Evolutionary conservation across 805 yeast genomes (phyloP).

Genomic region (Suhomyces sp.): DNA sequence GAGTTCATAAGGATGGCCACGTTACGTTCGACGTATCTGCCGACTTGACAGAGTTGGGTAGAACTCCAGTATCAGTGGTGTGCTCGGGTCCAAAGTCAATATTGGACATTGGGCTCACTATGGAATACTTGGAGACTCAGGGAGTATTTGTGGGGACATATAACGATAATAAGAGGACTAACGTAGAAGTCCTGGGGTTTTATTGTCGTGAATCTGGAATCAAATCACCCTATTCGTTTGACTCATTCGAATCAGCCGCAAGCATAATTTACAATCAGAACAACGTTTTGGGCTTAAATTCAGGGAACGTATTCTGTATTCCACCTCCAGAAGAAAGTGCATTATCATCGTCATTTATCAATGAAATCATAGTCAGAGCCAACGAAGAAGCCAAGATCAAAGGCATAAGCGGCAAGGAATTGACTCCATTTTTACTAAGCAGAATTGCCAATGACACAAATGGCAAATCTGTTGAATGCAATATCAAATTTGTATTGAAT

Average conservation of each 20-base stretch:
- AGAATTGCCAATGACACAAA: constrained; percentile 65
- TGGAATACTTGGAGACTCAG: constrained; percentile 87
- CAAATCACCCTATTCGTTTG: constrained; percentile 63
- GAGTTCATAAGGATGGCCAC: constrained; percentile 81
- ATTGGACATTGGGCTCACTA: constrained; percentile 73
- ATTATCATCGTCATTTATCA: constrained; percentile 52
- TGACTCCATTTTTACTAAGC: constrained; percentile 74
- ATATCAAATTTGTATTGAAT: constrained; percentile 72
- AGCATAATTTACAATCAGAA: constrained; percentile 47
- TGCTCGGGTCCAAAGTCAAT: constrained; percentile 92
- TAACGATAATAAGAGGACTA: constrained; percentile 48
- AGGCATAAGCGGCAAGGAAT: constrained; percentile 66
- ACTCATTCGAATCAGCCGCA: constrained; percentile 60
- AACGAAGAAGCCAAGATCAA: constrained; percentile 49
- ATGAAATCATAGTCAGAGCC: constrained; percentile 57
- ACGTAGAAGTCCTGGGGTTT: constrained; percentile 69
- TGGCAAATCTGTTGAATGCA: constrained; percentile 69
- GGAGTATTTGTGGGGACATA: constrained; percentile 82
- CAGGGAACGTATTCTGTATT: constrained; percentile 78
- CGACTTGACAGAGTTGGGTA: constrained; percentile 79
- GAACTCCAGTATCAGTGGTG: constrained; percentile 85
- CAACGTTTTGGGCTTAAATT: constrained; percentile 47
- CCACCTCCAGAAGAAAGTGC: constrained; percentile 76
- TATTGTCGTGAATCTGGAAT: constrained; percentile 76
- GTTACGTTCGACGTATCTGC: constrained; percentile 79